A percentile compares a stretch with the other conserved stretches of the same genome.
phyloP scores from a whole-genome alignment of 2,329 filamentous ascomycete species.

The Botrytis deweyae region DNA sequence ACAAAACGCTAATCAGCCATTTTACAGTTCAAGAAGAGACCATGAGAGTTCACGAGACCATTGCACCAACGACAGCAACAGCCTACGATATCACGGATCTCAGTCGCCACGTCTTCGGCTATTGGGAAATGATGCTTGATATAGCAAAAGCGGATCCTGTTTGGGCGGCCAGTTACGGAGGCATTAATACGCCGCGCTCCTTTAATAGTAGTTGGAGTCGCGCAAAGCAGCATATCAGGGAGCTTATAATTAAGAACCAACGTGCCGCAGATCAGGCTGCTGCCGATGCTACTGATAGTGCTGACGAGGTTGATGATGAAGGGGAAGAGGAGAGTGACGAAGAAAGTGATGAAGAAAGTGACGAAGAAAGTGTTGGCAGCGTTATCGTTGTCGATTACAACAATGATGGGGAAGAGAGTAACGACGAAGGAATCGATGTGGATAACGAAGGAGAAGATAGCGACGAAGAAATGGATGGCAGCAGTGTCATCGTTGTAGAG shows the following conservation, averaged over 20 bases:
- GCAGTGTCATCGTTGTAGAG: too few relatives aligned
- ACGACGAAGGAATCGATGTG: not conserved
- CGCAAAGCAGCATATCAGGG: not conserved
- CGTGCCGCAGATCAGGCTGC: not conserved
- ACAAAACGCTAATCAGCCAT: not conserved
- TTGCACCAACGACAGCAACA: not conserved
- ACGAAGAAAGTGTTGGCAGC: not conserved
- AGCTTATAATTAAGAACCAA: not conserved
- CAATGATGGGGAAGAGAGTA: not conserved
- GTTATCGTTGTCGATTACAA: not conserved
- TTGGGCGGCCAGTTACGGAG: not conserved
- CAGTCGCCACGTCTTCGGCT: not conserved
- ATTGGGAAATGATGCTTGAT: not conserved
- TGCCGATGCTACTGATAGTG: not conserved
- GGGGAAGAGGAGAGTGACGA: not conserved
- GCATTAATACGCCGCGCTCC: not conserved
- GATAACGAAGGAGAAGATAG: not conserved
- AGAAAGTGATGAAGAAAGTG: not conserved
- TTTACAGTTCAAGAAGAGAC: not conserved
- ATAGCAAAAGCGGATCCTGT: not conserved
- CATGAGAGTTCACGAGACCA: not conserved
- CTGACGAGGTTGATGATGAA: not conserved
- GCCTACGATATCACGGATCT: not conserved
- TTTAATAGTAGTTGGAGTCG: not conserved
- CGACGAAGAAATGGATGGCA: not conserved